Base-by-base conservation (phyloP, 768 basidiomycete species). In the Kwoniella mangroviensis region DNA sequence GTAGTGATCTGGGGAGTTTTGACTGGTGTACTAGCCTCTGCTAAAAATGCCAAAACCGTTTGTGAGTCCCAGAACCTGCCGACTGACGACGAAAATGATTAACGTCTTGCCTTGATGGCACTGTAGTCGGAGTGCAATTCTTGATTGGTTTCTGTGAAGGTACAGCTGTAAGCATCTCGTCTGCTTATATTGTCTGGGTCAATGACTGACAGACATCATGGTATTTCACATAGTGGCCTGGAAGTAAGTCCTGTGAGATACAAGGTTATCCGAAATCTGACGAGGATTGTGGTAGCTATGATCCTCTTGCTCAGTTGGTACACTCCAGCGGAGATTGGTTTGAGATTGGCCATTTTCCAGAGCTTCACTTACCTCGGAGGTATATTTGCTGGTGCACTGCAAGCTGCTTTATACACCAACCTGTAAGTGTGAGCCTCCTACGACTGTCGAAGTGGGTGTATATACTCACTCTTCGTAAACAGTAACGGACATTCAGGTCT, bases 351-450 rank as follows among this genome's bases (percentile, higher is more conserved):
- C 9, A 61, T 73, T n/a, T 73, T 58, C 64, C 84, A 85, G 59
- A 84, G 67, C 54, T 62, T 75, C 57, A 65, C 71, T 52, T 68
- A 71, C 11, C 53, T 71, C 1, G 86, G 85, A 17, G 42, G 41
- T 9, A 67, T 67, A 19, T 67, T 58, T 22, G 83, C 82, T 59
- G 86, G 86, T 2, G 85, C 84, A 42, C 74, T 86, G 17, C 85
- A 86, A 69, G 83, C 85, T 4, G 78, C 76, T 6, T 83, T 84
- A 0, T 85, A 85, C 63, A 83, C 79, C 19, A 82, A 81, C 9
- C 73, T 86, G 24, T 49, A 49, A 6, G 45, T 49, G 13, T 17
- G 13, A 4, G 2, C 45, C 13, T 19, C 45, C 45, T 15, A 19
- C 43, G 3, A 45, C 43, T 19, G 28, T 45, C 43, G 19, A 13